These are phyloP conservation scores for Syzygium grande DNA, from an alignment of 345 rosid genomes.

Conservation along the genomic window DNA sequence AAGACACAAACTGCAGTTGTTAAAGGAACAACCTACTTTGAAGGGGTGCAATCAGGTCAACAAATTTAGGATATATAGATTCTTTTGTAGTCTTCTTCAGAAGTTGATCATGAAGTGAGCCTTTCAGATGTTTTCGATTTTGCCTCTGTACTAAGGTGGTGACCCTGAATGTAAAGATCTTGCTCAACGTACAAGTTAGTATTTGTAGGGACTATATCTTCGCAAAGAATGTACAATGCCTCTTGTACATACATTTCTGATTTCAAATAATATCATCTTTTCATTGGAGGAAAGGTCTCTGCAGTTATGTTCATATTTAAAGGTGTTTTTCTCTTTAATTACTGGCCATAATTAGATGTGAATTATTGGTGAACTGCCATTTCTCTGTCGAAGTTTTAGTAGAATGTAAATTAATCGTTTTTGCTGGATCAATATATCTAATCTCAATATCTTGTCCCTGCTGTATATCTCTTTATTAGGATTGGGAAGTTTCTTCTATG, in stretches of 20 bases:
- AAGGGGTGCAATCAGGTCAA: conserved; percentile 37
- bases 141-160: conserved; percentile 45
- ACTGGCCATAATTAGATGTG: background rate
- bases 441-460: background rate
- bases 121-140: conserved; percentile 31
- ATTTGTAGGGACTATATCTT: conserved; percentile 31
- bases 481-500: background rate
- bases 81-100: conserved; percentile 45
- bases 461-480: background rate
- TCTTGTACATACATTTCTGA: conserved; percentile 77
- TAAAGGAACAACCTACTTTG: conserved; percentile 48
- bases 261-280: conserved; percentile 57
- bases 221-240: conserved; percentile 49
- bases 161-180: conserved; percentile 51
- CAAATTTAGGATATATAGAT: conserved; percentile 62
- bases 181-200: conserved; percentile 37
- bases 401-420: background rate
- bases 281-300: conserved; percentile 7
- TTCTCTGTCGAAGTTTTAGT: background rate
- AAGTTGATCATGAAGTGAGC: conserved; percentile 44
- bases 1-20: conserved; percentile 29
- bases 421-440: background rate
- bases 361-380: background rate
- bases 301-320: background rate
- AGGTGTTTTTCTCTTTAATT: background rate